Conservation (phyloP, 2,329 filamentous ascomycete genomes). For the Hypoxylon rubiginosum region DNA sequence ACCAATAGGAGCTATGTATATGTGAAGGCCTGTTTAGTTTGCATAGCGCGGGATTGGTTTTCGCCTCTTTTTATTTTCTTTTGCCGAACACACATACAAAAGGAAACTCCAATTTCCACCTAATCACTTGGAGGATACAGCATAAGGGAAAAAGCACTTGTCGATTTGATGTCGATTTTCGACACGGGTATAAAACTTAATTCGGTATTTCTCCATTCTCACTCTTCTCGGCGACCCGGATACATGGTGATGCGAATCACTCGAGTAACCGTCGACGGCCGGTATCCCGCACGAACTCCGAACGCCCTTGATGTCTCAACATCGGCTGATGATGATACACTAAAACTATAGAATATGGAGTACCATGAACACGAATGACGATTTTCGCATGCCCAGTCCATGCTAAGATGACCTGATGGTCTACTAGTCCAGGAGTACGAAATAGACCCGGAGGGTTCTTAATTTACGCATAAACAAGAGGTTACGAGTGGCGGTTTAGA, state of each 20-base stretch:
- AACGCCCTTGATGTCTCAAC: conserved; percentile 36
- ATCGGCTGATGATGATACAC: conserved; percentile 43
- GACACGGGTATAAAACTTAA: conserved; percentile 20
- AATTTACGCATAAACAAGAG: conserved; percentile 39
- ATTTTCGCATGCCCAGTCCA: conserved; percentile 40
- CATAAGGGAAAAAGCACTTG: conserved; percentile 11
- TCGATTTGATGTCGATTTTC: conserved; percentile 25
- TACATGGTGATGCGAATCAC: conserved; percentile 41
- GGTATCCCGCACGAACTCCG: conserved; percentile 30
- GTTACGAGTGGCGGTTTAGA: conserved; percentile 24
- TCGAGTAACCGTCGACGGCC: conserved; percentile 23
- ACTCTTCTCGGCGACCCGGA: conserved; percentile 37
- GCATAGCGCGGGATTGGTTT: conserved; percentile 57
- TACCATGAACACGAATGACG: conserved; percentile 52
- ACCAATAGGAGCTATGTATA: conserved; percentile 47
- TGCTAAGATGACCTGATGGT: conserved; percentile 32
- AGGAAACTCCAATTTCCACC: conserved; percentile 38
- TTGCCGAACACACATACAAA: conserved; percentile 27
- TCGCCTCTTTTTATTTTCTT: conserved; percentile 42
- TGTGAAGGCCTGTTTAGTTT: conserved; percentile 54
- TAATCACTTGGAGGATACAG: conserved; percentile 42
- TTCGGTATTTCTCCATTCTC: conserved; percentile 23
- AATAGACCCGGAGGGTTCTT: conserved; percentile 23
- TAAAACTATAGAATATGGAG: conserved; percentile 50
- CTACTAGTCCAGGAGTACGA: conserved; percentile 23